Conservation (phyloP, 495 filamentous ascomycete species). For the Penicillium mononematosum region DNA sequence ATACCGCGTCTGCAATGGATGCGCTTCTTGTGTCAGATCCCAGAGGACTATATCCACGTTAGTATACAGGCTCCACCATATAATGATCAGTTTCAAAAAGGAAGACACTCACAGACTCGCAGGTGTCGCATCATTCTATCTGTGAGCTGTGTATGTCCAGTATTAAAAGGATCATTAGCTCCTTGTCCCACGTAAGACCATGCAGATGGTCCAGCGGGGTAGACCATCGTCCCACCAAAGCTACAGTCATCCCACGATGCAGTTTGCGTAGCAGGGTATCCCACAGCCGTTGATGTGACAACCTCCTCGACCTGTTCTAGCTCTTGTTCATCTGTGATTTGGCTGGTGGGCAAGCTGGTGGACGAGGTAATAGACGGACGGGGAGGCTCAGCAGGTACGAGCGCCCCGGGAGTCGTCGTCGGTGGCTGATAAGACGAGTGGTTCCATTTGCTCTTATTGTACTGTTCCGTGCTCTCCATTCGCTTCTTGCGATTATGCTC, state of each 20-base stretch:
- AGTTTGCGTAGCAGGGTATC: constrained; percentile 12
- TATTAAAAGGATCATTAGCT: constrained; percentile 43
- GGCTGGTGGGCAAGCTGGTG: constrained; percentile 15
- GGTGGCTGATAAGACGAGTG: constrained; percentile 43
- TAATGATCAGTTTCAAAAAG: neutral
- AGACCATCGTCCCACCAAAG: constrained; percentile 18
- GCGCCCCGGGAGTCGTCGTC: constrained; percentile 27
- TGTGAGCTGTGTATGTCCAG: constrained; percentile 42
- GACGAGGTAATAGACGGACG: constrained; percentile 15
- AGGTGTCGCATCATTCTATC: constrained; percentile 46
- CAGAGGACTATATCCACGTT: constrained; percentile 35
- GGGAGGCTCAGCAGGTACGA: constrained; percentile 16
- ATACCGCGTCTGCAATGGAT: constrained; percentile 42
- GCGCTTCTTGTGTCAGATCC: constrained; percentile 42
- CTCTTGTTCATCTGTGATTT: constrained; percentile 9
- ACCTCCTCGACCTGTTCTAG: constrained; percentile 17
- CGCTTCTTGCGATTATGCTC: constrained; percentile 52
- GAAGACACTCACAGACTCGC: constrained; percentile 37
- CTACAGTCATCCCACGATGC: constrained; percentile 14
- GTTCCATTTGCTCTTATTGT: constrained; percentile 49
- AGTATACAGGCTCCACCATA: constrained; percentile 8
- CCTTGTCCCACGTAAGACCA: constrained; percentile 36
- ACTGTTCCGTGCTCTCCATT: constrained; percentile 43
- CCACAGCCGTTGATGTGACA: constrained; percentile 5
- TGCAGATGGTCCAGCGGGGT: constrained; percentile 14